Base-by-base conservation (phyloP, 2,329 filamentous ascomycete genomes). In the Sporothrix brasiliensis region DNA sequence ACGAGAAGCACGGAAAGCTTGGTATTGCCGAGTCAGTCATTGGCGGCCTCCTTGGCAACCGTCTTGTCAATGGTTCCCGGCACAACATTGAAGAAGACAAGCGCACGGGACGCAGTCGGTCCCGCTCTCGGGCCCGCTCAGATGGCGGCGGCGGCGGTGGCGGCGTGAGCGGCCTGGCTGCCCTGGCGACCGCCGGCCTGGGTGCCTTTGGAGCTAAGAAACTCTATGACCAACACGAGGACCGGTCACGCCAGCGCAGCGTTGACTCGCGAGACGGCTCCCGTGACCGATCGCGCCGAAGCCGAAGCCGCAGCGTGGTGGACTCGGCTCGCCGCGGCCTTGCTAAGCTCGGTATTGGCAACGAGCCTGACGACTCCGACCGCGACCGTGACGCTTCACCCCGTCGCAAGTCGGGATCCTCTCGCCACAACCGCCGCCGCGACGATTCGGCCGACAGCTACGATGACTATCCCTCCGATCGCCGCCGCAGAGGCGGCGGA, bases 21-120 rank as follows among this genome's bases (percentile, higher is more conserved):
- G 91, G 95, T 76, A 86, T 97, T 70, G 85, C 93, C 53, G 92
- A 97, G 79, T 92, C 94, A 50, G 93, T 96, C 69, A 87, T 97
- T 72, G 94, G 93, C 77, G 94, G 94, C 79, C 86, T 97, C 60
- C 88, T 94, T 44, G 91, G 92, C 58, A 97, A 93, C 80, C 91
- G 92, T 69, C 82, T 97, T 72, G 87, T 97, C 78, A 94, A 97
- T 77, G 94, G 94, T 24, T 88, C 91, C 63, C 86, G 84, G 81
- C 87, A 84, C 79, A 87, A 86, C 77, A 91, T 88, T 78, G 89
- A 84, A 76, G 88, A 84, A 82, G 89, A 86, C 79, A 81, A 80
- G 72, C 79, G 79, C 60, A 87, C 85, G 0, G 87, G 88, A 19
- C 85, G 90, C 61, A 92, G 91, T 74, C 88, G 89, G 60, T 92